Conservation (phyloP, 768 basidiomycete species). For the Termitomyces sp. region DNA sequence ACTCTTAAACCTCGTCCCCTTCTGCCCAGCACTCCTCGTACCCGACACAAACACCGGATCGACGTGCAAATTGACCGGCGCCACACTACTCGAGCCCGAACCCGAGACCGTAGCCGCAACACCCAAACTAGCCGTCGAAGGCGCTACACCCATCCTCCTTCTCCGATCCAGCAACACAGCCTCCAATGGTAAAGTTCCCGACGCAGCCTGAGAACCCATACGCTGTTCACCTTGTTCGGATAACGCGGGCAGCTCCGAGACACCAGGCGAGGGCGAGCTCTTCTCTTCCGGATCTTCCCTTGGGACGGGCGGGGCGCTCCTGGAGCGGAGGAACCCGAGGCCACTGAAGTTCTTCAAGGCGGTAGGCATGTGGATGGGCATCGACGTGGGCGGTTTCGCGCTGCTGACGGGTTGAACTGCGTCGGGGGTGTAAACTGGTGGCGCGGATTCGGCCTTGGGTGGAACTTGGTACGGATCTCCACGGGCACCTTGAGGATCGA, state of each 20-base stretch:
- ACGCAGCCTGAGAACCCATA: slow-evolving; percentile 39
- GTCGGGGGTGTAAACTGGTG: neutral
- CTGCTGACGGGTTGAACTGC: slow-evolving; percentile 1
- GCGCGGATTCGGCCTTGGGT: slow-evolving; percentile 18
- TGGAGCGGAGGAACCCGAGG: slow-evolving; percentile 49
- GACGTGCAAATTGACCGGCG: neutral
- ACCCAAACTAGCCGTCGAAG: slow-evolving; percentile 8
- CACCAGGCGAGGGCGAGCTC: neutral
- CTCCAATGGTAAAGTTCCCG: slow-evolving; percentile 55
- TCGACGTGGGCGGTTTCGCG: slow-evolving; percentile 13
- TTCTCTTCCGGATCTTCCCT: slow-evolving; percentile 30
- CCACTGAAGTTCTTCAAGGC: slow-evolving; percentile 43
- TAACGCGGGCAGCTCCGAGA: neutral
- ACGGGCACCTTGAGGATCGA: slow-evolving; percentile 74
- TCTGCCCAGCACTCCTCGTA: slow-evolving; percentile 22
- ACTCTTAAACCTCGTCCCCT: slow-evolving; percentile 70
- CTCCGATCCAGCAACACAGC: slow-evolving; percentile 66
- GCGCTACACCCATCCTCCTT: slow-evolving; percentile 36
- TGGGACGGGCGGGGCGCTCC: slow-evolving; percentile 57
- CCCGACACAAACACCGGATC: neutral
- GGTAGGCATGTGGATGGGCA: slow-evolving; percentile 32
- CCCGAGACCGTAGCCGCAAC: neutral
- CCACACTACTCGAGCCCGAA: neutral
- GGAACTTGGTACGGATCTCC: slow-evolving; percentile 42
- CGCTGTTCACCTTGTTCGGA: slow-evolving; percentile 1